These are phyloP conservation scores for Alliaria petiolata DNA, from an alignment of 345 rosid genomes.

Conservation along the genomic window DNA sequence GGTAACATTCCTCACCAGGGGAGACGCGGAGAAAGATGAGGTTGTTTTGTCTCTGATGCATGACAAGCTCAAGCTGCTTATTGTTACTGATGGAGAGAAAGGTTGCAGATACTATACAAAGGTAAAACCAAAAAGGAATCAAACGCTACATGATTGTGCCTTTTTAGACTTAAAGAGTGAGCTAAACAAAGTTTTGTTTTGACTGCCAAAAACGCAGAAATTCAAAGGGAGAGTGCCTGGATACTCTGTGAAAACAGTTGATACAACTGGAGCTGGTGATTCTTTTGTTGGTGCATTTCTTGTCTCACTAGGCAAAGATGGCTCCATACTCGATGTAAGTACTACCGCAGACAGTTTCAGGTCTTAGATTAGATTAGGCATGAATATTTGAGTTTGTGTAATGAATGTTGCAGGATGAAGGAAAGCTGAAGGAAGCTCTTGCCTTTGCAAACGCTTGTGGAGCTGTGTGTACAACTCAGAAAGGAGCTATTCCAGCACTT, in stretches of 20 bases:
- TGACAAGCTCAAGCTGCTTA: constrained; percentile 52
- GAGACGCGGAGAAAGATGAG: constrained; percentile 53
- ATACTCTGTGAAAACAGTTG: constrained; percentile 49
- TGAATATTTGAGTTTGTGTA: neutral
- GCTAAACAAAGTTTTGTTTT: neutral
- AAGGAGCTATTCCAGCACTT: constrained; percentile 66
- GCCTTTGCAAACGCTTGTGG: constrained; percentile 61
- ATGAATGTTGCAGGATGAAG: constrained; percentile 40
- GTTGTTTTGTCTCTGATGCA: constrained; percentile 50
- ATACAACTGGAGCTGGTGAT: constrained; percentile 75
- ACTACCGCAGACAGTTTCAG: neutral
- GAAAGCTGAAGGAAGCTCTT: constrained; percentile 46
- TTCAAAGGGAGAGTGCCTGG: constrained; percentile 50
- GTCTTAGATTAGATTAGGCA: neutral
- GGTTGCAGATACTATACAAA: constrained; percentile 65
- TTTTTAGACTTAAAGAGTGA: neutral
- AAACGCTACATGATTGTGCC: neutral
- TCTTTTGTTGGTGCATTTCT: constrained; percentile 59
- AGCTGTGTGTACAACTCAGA: constrained; percentile 60
- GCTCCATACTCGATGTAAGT: constrained; percentile 12
- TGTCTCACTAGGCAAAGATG: constrained; percentile 39
- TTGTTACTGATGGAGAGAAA: constrained; percentile 66
- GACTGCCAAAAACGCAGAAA: constrained; percentile 13
- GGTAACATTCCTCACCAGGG: constrained; percentile 47
- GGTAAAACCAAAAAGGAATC: constrained; percentile 15